Percentiles rank a stretch among this genome's conserved stretches.
Conservation (phyloP, 768 basidiomycete species). For the Phaeotremella skinneri region DNA sequence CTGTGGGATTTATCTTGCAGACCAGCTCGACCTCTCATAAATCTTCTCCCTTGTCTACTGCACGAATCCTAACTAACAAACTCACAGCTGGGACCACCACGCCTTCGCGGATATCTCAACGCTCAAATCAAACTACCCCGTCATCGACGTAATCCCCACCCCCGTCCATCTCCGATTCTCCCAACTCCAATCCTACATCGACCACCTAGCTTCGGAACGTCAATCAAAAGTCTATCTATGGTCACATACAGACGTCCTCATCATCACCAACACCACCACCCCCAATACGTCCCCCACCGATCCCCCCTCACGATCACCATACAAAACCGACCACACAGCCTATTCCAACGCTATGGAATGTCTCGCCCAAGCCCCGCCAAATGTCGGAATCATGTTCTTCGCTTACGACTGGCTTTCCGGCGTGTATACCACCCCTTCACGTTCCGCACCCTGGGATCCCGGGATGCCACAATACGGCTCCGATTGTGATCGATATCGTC, state of each 20-base stretch:
- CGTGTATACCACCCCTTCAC: constrained; percentile 4
- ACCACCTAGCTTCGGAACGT: background rate
- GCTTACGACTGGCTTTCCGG: constrained; percentile 12
- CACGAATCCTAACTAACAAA: background rate
- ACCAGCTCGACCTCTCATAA: too few relatives aligned
- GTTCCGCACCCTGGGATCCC: constrained; percentile 16
- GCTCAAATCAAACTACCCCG: background rate
- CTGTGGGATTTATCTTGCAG: too few relatives aligned
- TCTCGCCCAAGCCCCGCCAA: background rate
- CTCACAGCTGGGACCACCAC: constrained; percentile 18
- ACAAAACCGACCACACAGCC: background rate
- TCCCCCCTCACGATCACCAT: background rate
- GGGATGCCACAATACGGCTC: constrained; percentile 20
- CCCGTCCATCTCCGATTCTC: constrained; percentile 20
- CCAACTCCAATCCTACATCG: constrained; percentile 18
- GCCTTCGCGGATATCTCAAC: background rate
- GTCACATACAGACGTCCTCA: constrained; percentile 17
- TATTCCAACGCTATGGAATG: constrained; percentile 9
- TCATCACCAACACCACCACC: background rate
- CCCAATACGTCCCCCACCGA: background rate
- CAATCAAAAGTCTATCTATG: constrained; percentile 11
- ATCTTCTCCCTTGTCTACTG: too few relatives aligned
- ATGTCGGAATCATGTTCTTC: constrained; percentile 19
- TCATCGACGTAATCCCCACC: constrained; percentile 9
- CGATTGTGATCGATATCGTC: constrained; percentile 20